Evolutionary conservation across 805 yeast species (phyloP).

Genomic region (Candida ficus): DNA sequence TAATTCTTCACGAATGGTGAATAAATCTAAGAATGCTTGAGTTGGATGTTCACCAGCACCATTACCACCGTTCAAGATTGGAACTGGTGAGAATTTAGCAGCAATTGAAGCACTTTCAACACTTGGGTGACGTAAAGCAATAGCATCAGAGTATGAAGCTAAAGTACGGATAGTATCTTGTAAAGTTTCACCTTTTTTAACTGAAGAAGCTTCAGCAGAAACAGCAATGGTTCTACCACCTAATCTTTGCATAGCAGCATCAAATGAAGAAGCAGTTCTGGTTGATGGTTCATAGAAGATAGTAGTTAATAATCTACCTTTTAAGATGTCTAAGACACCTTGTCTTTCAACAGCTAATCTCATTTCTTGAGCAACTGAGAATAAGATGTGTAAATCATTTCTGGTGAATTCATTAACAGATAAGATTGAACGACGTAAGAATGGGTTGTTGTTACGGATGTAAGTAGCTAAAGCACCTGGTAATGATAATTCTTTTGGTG

Average conservation of each 20-base stretch:
- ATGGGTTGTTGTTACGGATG: constrained; percentile 82
- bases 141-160: constrained; percentile 94
- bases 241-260: constrained; percentile 98
- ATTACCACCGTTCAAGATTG: constrained; percentile 96
- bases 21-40: constrained; percentile 94
- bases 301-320: constrained; percentile 88
- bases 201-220: constrained; percentile 83
- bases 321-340: constrained; percentile 86
- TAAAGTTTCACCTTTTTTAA: constrained; percentile 95
- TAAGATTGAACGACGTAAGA: constrained; percentile 80
- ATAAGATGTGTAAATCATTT: constrained; percentile 84
- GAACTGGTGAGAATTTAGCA: constrained; percentile 94
- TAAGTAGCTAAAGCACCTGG: constrained; percentile 75
- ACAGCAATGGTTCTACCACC: constrained; percentile 96
- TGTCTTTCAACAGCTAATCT: constrained; percentile 94
- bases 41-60: constrained; percentile 99
- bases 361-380: constrained; percentile 97
- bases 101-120: constrained; percentile 91
- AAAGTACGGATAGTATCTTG: constrained; percentile 95
- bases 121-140: constrained; percentile 94
- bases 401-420: constrained; percentile 87
- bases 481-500: constrained; percentile 67
- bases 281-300: constrained; percentile 98
- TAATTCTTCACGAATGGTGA: constrained; percentile 97
- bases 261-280: constrained; percentile 93